Evolutionary conservation across 495 filamentous ascomycete genomes (phyloP).

Genomic region (Penicillium coffeae): DNA sequence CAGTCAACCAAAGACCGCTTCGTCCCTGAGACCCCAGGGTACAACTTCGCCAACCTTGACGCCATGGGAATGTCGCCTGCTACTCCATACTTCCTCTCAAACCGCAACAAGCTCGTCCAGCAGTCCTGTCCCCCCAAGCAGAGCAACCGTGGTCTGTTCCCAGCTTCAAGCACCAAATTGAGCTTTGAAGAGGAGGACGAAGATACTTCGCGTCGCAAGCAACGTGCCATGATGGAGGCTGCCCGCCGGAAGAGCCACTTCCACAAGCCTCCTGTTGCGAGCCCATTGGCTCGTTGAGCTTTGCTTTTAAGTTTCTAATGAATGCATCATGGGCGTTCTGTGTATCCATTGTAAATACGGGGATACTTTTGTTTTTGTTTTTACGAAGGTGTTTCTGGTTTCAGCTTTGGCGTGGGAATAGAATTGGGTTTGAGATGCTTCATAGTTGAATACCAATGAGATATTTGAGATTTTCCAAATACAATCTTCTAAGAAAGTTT

Average conservation of each 20-base stretch:
- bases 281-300: constrained; percentile 51
- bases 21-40: constrained; percentile 33
- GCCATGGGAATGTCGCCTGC: constrained; percentile 48
- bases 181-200: constrained; percentile 21
- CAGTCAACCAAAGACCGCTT: constrained; percentile 18
- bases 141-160: constrained; percentile 44
- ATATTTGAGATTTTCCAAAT: too few relatives aligned
- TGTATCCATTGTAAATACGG: constrained; percentile 8
- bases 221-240: constrained; percentile 65
- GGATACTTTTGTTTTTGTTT: constrained; percentile 6
- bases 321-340: neutral
- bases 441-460: too few relatives aligned
- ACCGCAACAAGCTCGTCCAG: constrained; percentile 55
- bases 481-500: too few relatives aligned
- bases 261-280: constrained; percentile 73
- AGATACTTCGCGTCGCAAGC: constrained; percentile 37
- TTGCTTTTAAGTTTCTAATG: constrained; percentile 5
- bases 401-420: neutral
- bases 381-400: neutral
- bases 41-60: constrained; percentile 37
- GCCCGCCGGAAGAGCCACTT: constrained; percentile 79
- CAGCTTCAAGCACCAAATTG: constrained; percentile 12
- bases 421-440: neutral
- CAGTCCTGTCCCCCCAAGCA: constrained; percentile 72
- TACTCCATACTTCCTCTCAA: constrained; percentile 54